phyloP scores from a whole-genome alignment of 176 grass and related monocot genomes.

The Tillandsia leiboldiana region DNA sequence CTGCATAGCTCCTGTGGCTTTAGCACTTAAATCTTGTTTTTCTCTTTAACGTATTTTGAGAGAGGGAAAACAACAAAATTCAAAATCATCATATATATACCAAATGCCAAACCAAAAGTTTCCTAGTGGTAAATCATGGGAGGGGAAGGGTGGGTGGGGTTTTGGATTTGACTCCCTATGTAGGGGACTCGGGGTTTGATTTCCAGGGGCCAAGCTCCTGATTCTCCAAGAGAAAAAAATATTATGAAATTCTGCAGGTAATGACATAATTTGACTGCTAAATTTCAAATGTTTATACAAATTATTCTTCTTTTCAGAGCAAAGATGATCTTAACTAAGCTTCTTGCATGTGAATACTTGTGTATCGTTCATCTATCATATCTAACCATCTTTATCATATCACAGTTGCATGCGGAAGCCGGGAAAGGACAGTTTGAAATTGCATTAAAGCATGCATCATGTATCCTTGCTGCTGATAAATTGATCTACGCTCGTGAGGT shows the following conservation, averaged over 20 bases:
- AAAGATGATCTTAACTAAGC: neutral
- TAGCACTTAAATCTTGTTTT: too few species aligned
- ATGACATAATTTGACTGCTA: neutral
- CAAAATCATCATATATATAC: too few species aligned
- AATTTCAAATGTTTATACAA: neutral
- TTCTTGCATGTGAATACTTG: neutral
- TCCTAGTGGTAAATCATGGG: too few species aligned
- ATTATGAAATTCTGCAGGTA: too few species aligned
- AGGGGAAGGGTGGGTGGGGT: too few species aligned
- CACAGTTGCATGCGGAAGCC: conserved; percentile 83
- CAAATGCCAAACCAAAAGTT: too few species aligned
- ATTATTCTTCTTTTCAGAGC: neutral
- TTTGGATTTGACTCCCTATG: too few species aligned
- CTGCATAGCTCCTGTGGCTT: neutral
- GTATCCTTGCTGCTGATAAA: conserved; percentile 85
- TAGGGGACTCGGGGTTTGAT: too few species aligned
- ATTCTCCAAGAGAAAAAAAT: too few species aligned
- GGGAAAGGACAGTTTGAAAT: conserved; percentile 93
- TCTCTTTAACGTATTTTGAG: too few species aligned
- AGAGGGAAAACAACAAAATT: too few species aligned
- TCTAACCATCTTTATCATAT: conserved; percentile 1
- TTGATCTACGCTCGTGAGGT: conserved; percentile 86
- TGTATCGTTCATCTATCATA: neutral
- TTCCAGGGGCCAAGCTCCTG: too few species aligned
- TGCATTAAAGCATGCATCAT: conserved; percentile 66